Evolutionary conservation across 495 filamentous ascomycete species (phyloP).

Genomic region (Podospora australis): DNA sequence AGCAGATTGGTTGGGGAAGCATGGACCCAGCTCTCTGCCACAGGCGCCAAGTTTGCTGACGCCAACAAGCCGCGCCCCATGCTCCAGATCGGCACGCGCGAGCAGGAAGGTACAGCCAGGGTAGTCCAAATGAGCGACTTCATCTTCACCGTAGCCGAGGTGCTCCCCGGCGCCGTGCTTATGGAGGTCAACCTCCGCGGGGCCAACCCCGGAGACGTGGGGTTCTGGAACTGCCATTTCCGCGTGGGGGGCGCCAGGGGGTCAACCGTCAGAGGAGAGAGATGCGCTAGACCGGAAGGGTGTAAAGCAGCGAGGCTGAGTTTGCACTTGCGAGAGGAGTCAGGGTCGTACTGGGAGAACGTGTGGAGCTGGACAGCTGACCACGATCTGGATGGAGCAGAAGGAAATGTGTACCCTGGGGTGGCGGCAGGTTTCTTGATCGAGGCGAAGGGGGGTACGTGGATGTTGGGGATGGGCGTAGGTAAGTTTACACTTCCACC

Average conservation of each 20-base stretch:
- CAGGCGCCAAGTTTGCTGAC: conserved; percentile 41
- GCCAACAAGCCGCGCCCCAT: conserved; percentile 43
- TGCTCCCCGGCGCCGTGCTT: conserved; percentile 36
- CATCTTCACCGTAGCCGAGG: conserved; percentile 38
- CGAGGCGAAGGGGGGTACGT: conserved; percentile 14
- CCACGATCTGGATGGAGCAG: conserved; percentile 59
- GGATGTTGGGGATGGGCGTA: conserved; percentile 15
- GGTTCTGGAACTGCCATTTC: conserved; percentile 52
- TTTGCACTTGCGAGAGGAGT: conserved; percentile 57
- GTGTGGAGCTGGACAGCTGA: conserved; percentile 78
- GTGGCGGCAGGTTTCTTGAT: conserved; percentile 13
- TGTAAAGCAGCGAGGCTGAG: conserved; percentile 62
- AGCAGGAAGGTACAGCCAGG: conserved; percentile 51
- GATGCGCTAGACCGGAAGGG: conserved; percentile 23
- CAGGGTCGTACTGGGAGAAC: conserved; percentile 64
- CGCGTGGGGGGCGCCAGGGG: conserved; percentile 46
- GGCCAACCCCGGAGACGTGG: conserved; percentile 46
- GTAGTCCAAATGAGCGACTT: conserved; percentile 51
- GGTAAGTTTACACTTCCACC: conserved; percentile 9
- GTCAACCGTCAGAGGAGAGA: conserved; percentile 49
- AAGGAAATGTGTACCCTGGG: background rate
- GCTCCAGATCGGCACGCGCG: conserved; percentile 46
- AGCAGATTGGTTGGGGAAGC: conserved; percentile 43
- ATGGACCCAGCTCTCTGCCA: conserved; percentile 10
- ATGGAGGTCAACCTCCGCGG: conserved; percentile 54